Base-by-base conservation (phyloP, 1,139 yeast genomes). In the Protomyces inundatus region DNA sequence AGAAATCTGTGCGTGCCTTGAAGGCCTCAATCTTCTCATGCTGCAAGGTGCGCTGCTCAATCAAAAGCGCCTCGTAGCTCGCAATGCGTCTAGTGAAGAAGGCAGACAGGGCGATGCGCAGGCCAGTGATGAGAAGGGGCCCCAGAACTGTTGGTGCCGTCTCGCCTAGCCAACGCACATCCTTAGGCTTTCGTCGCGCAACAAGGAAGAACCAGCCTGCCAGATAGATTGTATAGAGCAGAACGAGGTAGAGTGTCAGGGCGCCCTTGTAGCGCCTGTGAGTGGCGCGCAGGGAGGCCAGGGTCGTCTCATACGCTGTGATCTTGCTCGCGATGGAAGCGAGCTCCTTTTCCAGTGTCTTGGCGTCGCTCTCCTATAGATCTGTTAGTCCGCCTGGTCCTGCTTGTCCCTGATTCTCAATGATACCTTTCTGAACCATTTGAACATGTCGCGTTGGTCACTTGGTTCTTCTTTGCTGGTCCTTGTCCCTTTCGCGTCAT, bases 1-100 rank as follows among this genome's bases (percentile, higher is more conserved):
- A 82, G 74, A 85, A 91, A 70, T 88, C 87, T n/a, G 97, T 88
- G 70, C 83, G 80, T 66, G 84, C 82, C 75, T 90, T 91, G 75
- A 90, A 79, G 65, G 87, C 90, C 14, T 84, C 86, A 58, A 90
- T 81, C 74, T 87, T 86, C 42, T 77, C 79, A 65, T 79, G 77
- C 68, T 88, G 95, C 66, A 80, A 76, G 46, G 78, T 77, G 68
- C 80, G 79, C 67, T 86, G 75, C 6, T 70, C 68, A 58, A 76
- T 76, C 66, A 82, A 72, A 14, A 40, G 39, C 5, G 60, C 37
- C 14, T 54, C 65, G 14, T 42, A 36, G 45, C 50, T 57, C 23
- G 42, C 35, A 4, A 56, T 45, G 7, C 63, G 58, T 16, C 62
- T 36, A 14, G 33, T 35, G 37, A 57, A 62, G 42, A 42, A 62